These are phyloP conservation scores for Claviceps sp. DNA, from an alignment of 2,329 filamentous ascomycete species.

Conservation along the genomic window DNA sequence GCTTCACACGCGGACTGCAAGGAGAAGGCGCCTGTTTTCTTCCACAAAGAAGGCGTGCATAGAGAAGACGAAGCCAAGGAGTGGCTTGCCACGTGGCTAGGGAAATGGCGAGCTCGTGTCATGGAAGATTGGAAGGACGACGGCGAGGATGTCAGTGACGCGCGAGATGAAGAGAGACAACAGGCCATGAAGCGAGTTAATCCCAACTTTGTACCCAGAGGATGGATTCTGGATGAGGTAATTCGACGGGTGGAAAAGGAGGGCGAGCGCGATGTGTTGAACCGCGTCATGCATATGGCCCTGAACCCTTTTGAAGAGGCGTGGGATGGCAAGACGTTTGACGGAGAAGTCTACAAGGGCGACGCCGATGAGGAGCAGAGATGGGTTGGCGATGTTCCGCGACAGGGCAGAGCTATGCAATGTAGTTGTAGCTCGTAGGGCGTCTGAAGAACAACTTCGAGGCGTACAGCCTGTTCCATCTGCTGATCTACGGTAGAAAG, in stretches of 20 bases:
- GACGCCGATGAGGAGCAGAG: conserved; percentile 63
- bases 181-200: conserved; percentile 73
- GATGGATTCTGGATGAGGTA: conserved; percentile 88
- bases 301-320: conserved; percentile 71
- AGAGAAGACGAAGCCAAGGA: conserved; percentile 51
- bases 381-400: conserved; percentile 77
- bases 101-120: conserved; percentile 58
- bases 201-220: conserved; percentile 80
- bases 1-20: conserved; percentile 49
- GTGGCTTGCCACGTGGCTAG: conserved; percentile 66
- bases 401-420: conserved; percentile 66
- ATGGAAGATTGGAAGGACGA: conserved; percentile 61
- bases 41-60: conserved; percentile 57
- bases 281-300: conserved; percentile 68
- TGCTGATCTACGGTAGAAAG: too few species aligned
- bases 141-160: conserved; percentile 21
- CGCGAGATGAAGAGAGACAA: conserved; percentile 48
- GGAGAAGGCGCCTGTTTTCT: conserved; percentile 57
- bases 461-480: neutral
- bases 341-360: conserved; percentile 37
- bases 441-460: neutral
- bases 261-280: conserved; percentile 65
- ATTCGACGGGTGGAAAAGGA: conserved; percentile 80
- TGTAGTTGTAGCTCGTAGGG: conserved; percentile 82
- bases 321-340: conserved; percentile 44